Base-by-base conservation (phyloP, 345 rosid genomes). In the Hibiscus tridactylites region DNA sequence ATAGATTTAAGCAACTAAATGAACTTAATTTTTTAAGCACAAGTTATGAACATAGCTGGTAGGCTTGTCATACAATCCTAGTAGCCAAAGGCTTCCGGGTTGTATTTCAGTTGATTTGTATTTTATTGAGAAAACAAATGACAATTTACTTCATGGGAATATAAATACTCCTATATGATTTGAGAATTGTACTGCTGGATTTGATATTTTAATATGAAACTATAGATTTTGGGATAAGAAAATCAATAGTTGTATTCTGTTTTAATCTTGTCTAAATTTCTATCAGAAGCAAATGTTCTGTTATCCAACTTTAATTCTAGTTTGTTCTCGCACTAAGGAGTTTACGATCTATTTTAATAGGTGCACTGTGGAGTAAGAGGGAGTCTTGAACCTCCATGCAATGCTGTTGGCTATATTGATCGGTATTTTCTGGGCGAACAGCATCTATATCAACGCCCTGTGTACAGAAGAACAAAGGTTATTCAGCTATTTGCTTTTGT, bases 311-410 rank as follows among this genome's bases (percentile, higher is more conserved):
- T 72, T 4, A 65, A 21, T 63, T 65, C 28, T 68, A 47, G 7
- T 71, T 46, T 52, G 26, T 65, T 15, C 13, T 26, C 33, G 5
- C 19, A n/a, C 70, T 13, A 77, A 57, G 39, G 37, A 66, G 57
- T 39, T 11, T 5, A 8, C 17, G n/a, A 13, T 63, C 9, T 3
- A 47, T 65, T 57, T 59, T 60, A 62, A 24, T 54, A 87, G 91
- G 87, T 87, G 71, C 77, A 54, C 66, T 87, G 91, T 83, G 83
- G 81, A 71, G 79, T 83, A 53, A 85, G 80, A 77, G 88, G 88
- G 54, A 81, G 85, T 63, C 85, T 85, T 67, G 81, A 85, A 56
- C 87, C 87, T 72, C 83, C 88, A 71, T 87, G 91, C 70, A 87
- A 87, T 83, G 88, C 87, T 1, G 83, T 80, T 70, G 88, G 87